Base-by-base conservation (phyloP, 495 filamentous ascomycete species). In the Penicillium roqueforti region DNA sequence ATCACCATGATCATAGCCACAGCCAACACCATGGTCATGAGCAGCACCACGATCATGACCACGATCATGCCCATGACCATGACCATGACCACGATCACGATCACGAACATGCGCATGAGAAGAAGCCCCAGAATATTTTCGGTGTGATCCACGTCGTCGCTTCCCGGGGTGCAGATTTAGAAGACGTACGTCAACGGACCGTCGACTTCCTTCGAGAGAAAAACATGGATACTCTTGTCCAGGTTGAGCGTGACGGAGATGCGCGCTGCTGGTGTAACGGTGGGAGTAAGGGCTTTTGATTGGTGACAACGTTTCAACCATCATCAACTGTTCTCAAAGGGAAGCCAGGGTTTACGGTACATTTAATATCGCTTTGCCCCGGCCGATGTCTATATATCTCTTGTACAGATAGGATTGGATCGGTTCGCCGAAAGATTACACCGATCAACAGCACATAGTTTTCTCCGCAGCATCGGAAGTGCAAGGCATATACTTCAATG, bases 141-240 rank as follows among this genome's bases (percentile, higher is more conserved):
- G 90, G 90, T 1, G 87, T 91, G 4, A 87, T 95, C 59, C 90
- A 95, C 63, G 82, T 95, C n/a, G 79, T 86, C 41, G 89, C 86
- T 1, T 80, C 80, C 2, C 78, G 83, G 19, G 80, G 80, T 4
- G 81, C 82, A 3, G 88, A 92, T 60, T 64, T 88, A 44, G 89
- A 92, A 61, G 87, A 91, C 53, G 87, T 92, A 36, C 79, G 88
- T 36, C 80, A 86, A 51, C 75, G 89, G 34, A 83, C 87, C 0
- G 63, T 76, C 19, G 68, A 70, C 6, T 81, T 74, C 57, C 71
- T 95, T 41, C 63, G 69, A 5, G 79, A 81, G 43, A 80, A 83
- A 46, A 73, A 80, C 25, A 82, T 92, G 63, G 83, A 91, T 59
- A 81, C 87, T 43, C 82, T 89, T 46, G 78, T 91, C 26, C 88